Conservation (phyloP, 768 basidiomycete genomes). For the Galerina marginata region DNA sequence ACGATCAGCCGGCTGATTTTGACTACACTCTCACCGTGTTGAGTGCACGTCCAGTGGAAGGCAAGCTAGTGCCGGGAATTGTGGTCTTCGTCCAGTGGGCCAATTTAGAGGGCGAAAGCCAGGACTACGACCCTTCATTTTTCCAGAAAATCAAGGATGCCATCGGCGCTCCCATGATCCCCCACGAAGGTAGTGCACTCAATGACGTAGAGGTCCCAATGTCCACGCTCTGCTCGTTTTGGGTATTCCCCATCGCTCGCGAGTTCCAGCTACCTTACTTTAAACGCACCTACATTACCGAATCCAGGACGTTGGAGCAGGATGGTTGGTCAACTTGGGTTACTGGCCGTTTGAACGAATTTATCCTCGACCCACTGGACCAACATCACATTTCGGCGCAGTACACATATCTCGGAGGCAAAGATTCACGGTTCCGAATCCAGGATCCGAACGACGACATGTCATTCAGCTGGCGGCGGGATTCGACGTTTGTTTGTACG, state of each 20-base stretch:
- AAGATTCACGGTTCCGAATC: neutral
- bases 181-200: neutral
- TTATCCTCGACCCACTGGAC: neutral
- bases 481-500: neutral
- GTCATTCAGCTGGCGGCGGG: neutral
- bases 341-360: neutral
- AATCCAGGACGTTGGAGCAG: neutral
- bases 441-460: neutral
- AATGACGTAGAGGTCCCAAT: neutral
- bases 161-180: neutral
- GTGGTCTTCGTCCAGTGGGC: neutral
- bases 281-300: neutral
- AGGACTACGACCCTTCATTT: neutral
- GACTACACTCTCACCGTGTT: neutral
- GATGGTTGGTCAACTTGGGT: neutral
- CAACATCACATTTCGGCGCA: neutral
- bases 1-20: neutral
- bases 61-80: neutral
- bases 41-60: neutral
- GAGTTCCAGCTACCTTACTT: neutral
- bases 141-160: neutral
- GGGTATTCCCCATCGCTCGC: neutral
- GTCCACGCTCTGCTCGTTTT: neutral
- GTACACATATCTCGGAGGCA: neutral
- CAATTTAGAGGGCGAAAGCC: neutral